These are phyloP conservation scores for Termitomyces sp. DNA, from an alignment of 768 basidiomycete species.

Conservation along the genomic window DNA sequence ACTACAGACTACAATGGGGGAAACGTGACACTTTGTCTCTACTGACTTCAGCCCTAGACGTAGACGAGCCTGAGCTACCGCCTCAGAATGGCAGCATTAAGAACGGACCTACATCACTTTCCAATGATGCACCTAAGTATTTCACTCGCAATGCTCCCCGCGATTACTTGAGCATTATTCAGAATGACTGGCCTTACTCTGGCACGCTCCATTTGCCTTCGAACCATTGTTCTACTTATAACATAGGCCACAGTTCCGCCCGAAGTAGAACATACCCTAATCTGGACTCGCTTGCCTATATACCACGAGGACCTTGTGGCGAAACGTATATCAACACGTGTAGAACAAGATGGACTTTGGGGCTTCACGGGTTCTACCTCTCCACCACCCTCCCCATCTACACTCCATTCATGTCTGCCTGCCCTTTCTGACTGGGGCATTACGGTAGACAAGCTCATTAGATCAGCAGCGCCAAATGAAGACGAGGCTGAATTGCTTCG, in stretches of 20 bases:
- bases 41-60: slow-evolving; percentile 50
- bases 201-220: slow-evolving; percentile 32
- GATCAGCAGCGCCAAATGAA: slow-evolving; percentile 42
- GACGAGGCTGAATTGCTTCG: slow-evolving; percentile 49
- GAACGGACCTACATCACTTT: slow-evolving; percentile 24
- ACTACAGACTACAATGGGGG: slow-evolving; percentile 73
- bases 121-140: slow-evolving; percentile 41
- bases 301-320: slow-evolving; percentile 56
- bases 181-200: slow-evolving; percentile 89
- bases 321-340: slow-evolving; percentile 43
- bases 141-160: slow-evolving; percentile 61
- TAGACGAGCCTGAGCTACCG: slow-evolving; percentile 8
- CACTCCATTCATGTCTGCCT: slow-evolving; percentile 50
- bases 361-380: slow-evolving; percentile 68
- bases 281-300: slow-evolving; percentile 76
- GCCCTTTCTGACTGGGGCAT: slow-evolving; percentile 68
- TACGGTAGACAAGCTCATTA: slow-evolving; percentile 55
- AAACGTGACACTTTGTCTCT: slow-evolving; percentile 58
- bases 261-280: slow-evolving; percentile 67
- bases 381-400: slow-evolving; percentile 56
- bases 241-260: slow-evolving; percentile 46
- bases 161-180: slow-evolving; percentile 62
- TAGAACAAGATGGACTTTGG: slow-evolving; percentile 75
- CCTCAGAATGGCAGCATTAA: not conserved
- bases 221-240: slow-evolving; percentile 27